A percentile compares a stretch with the other conserved stretches of the same genome.
Evolutionary conservation across 768 basidiomycete genomes (phyloP).

Genomic region (Boletus vinaceobasis): DNA sequence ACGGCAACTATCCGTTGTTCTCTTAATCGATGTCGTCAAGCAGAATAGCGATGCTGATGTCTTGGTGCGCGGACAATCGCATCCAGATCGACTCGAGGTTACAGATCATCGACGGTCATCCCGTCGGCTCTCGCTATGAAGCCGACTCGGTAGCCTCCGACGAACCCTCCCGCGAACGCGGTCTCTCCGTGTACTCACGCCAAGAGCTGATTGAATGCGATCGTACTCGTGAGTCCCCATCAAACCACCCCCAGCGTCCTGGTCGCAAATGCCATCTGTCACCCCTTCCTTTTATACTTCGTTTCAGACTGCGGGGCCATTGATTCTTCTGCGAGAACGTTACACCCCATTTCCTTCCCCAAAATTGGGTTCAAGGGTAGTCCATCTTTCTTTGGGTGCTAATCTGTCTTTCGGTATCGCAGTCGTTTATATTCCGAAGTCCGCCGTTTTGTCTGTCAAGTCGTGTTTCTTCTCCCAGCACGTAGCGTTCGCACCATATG

Average conservation of each 20-base stretch:
- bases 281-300: neutral
- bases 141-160: slow-evolving; percentile 1
- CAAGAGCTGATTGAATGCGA: slow-evolving; percentile 20
- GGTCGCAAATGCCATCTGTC: neutral
- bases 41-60: slow-evolving; percentile 29
- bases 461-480: slow-evolving; percentile 46
- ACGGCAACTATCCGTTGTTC: neutral
- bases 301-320: neutral
- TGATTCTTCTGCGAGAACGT: neutral
- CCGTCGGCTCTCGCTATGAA: neutral
- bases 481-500: slow-evolving; percentile 48
- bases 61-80: slow-evolving; percentile 48
- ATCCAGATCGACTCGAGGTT: slow-evolving; percentile 48
- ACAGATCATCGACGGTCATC: slow-evolving; percentile 26
- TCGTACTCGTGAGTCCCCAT: slow-evolving; percentile 28
- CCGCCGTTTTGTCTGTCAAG: slow-evolving; percentile 57
- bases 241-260: slow-evolving; percentile 9
- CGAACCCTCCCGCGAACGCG: slow-evolving; percentile 10
- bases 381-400: neutral
- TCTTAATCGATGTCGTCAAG: slow-evolving; percentile 19
- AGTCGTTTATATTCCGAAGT: slow-evolving; percentile 69
- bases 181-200: slow-evolving; percentile 25
- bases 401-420: slow-evolving; percentile 4
- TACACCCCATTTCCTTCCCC: neutral
- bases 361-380: neutral